Evolutionary conservation across 306 rosid genomes (phyloP), one percentile per base, ranked within the genome.

Genomic region (Bauhinia variegata): DNA sequence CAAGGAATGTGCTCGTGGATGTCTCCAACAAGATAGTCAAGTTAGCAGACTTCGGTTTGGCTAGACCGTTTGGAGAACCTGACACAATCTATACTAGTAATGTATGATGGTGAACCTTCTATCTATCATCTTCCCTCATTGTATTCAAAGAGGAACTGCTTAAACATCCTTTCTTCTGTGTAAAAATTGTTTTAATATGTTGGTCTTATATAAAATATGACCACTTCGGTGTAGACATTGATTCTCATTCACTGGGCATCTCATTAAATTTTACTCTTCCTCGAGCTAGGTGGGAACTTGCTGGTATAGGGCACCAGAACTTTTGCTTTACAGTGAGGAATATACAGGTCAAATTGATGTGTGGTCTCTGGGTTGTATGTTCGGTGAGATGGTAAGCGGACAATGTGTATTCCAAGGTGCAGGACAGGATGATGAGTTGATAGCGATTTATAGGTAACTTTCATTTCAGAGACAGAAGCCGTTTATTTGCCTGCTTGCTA

Each of bases 301-400:
- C 30, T 14, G 7, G 17, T 71, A 71, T 5, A 38, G 8, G 49
- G 68, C 75, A 28, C 75, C 75, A 14, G 68, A 71, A 71, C 34
- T 71, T 36, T 71, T 71, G 68, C 4, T 71, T 6, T 61, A 68
- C 59, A 59, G 33, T 31, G 7, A 28, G 0, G n/a, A 59, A 44
- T 60, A 53, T 34, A 71, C 54, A 15, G 6, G 54, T 34, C 28
- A 23, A 23, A 1, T 37, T 38, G 75, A 71, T 71, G 44, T 71
- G 19, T 71, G 75, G 75, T 50, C 75, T 0, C 31, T 60, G 54
- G 68, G 62, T 18, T 71, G 68, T 54, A 71, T 71, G 30, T 71
- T 71, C 49, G 75, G 8, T 11, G 68, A 71, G 68, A 71, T 71
- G 61, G 0, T 23, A 19, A 31, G 6, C 31, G 23, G 16, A 43